These are phyloP conservation scores for Penicillium fuscoglaucum DNA, from an alignment of 2,329 filamentous ascomycete genomes.

Conservation along the genomic window DNA sequence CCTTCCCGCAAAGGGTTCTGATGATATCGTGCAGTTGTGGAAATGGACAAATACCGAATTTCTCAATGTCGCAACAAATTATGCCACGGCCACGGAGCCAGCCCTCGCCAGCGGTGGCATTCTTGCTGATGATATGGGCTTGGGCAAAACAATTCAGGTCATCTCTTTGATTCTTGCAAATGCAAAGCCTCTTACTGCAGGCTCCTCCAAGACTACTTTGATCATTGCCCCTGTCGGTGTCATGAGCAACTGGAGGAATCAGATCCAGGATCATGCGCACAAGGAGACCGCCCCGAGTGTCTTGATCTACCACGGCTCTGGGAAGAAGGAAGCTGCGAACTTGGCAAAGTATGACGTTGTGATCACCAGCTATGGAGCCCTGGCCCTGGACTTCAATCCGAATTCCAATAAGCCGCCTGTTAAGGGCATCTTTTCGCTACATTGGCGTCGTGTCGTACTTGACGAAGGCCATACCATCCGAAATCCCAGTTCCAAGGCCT, in stretches of 20 bases:
- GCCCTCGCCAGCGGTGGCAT: constrained; percentile 76
- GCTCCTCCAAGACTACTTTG: constrained; percentile 63
- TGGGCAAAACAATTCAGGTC: constrained; percentile 85
- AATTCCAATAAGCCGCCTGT: constrained; percentile 47
- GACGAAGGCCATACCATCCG: constrained; percentile 84
- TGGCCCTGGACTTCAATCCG: constrained; percentile 64
- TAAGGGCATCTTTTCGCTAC: constrained; percentile 61
- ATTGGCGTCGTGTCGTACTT: constrained; percentile 77
- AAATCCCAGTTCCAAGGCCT: constrained; percentile 71
- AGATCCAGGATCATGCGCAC: constrained; percentile 71
- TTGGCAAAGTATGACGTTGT: constrained; percentile 71
- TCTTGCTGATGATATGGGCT: constrained; percentile 87
- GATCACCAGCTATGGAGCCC: constrained; percentile 79
- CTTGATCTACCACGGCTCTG: constrained; percentile 70
- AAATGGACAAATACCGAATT: constrained; percentile 56
- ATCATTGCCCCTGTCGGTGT: constrained; percentile 81
- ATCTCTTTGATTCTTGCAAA: constrained; percentile 74
- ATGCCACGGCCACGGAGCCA: constrained; percentile 59
- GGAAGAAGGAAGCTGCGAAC: constrained; percentile 59
- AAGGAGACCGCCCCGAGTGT: constrained; percentile 63
- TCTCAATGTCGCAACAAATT: constrained; percentile 71
- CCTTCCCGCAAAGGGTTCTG: constrained; percentile 59
- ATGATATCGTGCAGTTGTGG: constrained; percentile 75
- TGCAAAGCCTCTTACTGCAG: constrained; percentile 42
- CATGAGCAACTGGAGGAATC: constrained; percentile 87